phyloP scores from a whole-genome alignment of 2,329 filamentous ascomycete species.

The Lomentospora prolificans region DNA sequence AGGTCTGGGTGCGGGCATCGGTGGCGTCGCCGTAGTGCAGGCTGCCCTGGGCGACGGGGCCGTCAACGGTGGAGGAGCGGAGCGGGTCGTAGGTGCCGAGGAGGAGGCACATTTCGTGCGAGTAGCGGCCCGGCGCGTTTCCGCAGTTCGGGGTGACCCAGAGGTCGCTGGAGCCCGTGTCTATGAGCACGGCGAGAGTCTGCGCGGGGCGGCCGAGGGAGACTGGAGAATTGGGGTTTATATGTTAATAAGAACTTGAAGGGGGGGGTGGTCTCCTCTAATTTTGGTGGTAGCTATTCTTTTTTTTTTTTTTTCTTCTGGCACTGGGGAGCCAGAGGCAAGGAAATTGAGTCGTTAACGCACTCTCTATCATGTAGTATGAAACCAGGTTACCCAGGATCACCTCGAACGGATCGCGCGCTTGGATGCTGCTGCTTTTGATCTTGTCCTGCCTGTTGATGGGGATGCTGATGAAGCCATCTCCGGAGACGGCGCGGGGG shows the following conservation, averaged over 20 bases:
- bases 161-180: constrained; percentile 43
- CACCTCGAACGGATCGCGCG: constrained; percentile 18
- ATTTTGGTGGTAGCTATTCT: no score
- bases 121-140: constrained; percentile 23
- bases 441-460: constrained; percentile 22
- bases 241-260: background rate
- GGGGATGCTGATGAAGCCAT: constrained; percentile 27
- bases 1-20: constrained; percentile 24
- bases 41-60: constrained; percentile 26
- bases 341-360: constrained; percentile 11
- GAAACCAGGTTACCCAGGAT: constrained; percentile 25
- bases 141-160: constrained; percentile 44
- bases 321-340: background rate
- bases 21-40: constrained; percentile 30
- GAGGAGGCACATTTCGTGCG: constrained; percentile 25
- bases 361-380: constrained; percentile 29
- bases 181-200: constrained; percentile 34
- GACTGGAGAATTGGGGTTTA: constrained; percentile 21
- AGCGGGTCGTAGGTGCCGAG: constrained; percentile 35
- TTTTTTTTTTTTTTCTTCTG: background rate
- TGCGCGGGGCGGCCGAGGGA: constrained; percentile 32
- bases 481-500: constrained; percentile 20
- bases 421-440: constrained; percentile 2
- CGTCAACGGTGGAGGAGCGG: constrained; percentile 27
- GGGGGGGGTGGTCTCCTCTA: background rate